phyloP scores from a whole-genome alignment of 1,284 basidiomycete genomes.

The Puccinia polysora region DNA sequence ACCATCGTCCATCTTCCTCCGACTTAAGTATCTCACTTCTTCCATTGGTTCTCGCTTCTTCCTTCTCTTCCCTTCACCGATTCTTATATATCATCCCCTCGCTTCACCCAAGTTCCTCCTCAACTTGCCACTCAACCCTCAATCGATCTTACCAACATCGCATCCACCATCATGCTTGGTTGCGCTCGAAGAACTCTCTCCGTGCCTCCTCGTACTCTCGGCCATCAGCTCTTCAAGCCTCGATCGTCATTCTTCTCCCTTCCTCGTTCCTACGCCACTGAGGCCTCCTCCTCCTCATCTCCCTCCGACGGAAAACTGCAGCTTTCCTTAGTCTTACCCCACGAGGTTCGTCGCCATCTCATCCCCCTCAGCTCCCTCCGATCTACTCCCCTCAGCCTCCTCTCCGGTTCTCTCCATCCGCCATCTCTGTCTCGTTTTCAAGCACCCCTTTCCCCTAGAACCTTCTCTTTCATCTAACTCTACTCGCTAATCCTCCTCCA shows the following conservation, averaged over 20 bases:
- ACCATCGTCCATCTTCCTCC: too few species aligned
- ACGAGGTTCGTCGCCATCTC: conserved; percentile 67
- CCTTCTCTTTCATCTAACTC: not conserved
- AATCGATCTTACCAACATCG: too few species aligned
- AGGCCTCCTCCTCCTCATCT: conserved; percentile 44
- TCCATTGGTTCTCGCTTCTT: too few species aligned
- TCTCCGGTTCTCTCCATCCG: not conserved
- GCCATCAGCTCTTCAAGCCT: not conserved
- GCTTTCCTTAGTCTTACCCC: conserved; percentile 82
- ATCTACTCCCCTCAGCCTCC: not conserved
- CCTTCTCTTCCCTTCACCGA: too few species aligned
- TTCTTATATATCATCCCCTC: too few species aligned
- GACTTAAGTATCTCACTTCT: too few species aligned
- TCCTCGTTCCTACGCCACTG: conserved; percentile 27
- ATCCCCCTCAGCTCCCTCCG: not conserved
- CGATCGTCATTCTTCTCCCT: not conserved
- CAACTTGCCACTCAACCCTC: too few species aligned
- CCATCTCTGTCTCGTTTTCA: not conserved
- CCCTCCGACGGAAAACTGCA: conserved; percentile 68
- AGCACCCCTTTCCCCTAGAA: too few species aligned
- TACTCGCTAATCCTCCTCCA: not conserved
- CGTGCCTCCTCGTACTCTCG: not conserved
- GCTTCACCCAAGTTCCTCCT: too few species aligned
- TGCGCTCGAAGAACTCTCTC: too few species aligned
- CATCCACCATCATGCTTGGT: too few species aligned